Base-by-base conservation (phyloP, 305 asterid species). In the Fraxinus nigra region DNA sequence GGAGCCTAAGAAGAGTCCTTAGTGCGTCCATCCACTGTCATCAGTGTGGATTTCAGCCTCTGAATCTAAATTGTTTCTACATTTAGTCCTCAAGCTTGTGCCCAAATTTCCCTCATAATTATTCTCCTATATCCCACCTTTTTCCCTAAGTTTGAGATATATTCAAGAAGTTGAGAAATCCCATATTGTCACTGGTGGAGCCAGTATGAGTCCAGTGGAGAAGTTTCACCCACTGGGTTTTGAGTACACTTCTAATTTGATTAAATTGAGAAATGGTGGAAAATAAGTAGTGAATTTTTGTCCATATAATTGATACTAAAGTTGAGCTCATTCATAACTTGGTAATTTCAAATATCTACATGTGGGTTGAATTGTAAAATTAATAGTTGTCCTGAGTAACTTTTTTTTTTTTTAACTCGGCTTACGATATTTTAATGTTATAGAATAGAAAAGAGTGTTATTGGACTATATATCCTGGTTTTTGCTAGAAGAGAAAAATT, bases 271-370 rank as follows among this genome's bases (percentile, higher is more conserved):
- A 75, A 46, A 32, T 63, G 34, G 0, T 7, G 63, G 76, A 38
- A 40, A 59, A 37, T 34, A 30, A 83, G 46, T 61, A 8, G 33
- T 24, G 32, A 61, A 78, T 1, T 18, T n/a, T 51, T 13, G 10
- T 76, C 18, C 34, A 76, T 65, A 11, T 43, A n/a, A 77, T 32
- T 54, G 73, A 32, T 14, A n/a, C 18, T 73, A 65, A 78, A 79
- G 72, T 63, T 43, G 40, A 30, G 75, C 28, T 72, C 73, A 54
- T 59, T 11, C 81, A 30, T 81, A 75, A 67, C 78, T 75, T 65
- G 83, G n/a, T 32, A 72, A 76, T 35, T 35, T 69, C 33, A 24
- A 56, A 35, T 37, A 7, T 75, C 70, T 22, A 26, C 5, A 67
- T 28, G 59, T 32, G 76, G 20, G 11, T 5, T 30, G 48, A 48